Conservation (phyloP, 1,284 basidiomycete species). For the Taiwanofungus camphoratus region DNA sequence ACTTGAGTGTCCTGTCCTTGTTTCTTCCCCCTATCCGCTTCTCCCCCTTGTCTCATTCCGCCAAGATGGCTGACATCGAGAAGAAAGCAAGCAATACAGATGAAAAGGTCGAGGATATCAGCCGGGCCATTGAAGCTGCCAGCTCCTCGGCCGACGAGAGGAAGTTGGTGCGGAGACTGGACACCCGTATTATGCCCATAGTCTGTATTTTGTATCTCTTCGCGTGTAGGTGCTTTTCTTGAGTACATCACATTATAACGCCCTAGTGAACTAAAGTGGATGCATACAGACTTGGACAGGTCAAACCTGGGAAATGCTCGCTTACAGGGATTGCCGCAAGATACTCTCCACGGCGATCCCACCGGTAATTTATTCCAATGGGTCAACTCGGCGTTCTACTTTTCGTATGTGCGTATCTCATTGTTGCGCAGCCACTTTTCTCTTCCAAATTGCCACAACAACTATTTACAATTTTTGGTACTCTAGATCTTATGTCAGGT, state of each 20-base stretch:
- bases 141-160: slow-evolving; percentile 40
- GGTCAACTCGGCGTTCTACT: slow-evolving; percentile 71
- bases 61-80: slow-evolving; percentile 5
- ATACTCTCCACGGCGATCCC: slow-evolving; percentile 60
- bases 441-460: background rate
- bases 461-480: background rate
- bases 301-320: slow-evolving; percentile 75
- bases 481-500: slow-evolving; percentile 64
- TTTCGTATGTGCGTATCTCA: slow-evolving; percentile 59
- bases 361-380: slow-evolving; percentile 66
- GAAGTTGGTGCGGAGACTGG: slow-evolving; percentile 58
- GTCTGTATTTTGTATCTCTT: slow-evolving; percentile 69
- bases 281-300: slow-evolving; percentile 57
- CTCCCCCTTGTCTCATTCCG: background rate
- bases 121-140: background rate
- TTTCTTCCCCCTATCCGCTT: background rate
- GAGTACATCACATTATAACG: background rate
- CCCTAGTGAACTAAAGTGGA: background rate
- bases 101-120: slow-evolving; percentile 12
- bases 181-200: slow-evolving; percentile 63
- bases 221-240: slow-evolving; percentile 46
- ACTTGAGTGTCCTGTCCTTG: background rate
- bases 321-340: slow-evolving; percentile 60
- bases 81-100: slow-evolving; percentile 10
- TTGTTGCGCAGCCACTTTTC: too few relatives aligned